Base-by-base conservation (phyloP, 768 basidiomycete species). In the Ramaria rubella region DNA sequence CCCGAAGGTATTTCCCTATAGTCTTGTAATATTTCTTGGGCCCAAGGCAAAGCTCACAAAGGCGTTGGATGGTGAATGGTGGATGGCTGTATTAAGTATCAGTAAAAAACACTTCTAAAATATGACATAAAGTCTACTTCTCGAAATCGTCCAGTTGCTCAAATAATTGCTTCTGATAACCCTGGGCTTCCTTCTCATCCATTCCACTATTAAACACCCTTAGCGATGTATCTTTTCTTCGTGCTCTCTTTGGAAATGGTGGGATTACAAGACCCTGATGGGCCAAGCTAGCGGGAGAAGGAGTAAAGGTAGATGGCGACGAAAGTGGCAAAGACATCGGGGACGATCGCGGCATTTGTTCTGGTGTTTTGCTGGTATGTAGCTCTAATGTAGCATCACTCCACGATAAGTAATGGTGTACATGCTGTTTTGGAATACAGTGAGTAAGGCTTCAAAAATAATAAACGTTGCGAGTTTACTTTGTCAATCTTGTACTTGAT, bases 31-130 rank as follows among this genome's bases (percentile, higher is more conserved):
- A 80, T 45, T 77, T 74, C 60, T 75, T 76, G 4, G 91, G 90
- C 40, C 77, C 69, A 12, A 87, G 62, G 61, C 85, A 83, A 24
- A 95, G 82, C 65, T 94, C 92, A 66, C 88, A 90, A 12, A 94
- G 73, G 43, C 92, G 83, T 69, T 95, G 93, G 54, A 94, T 87
- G 8, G 92, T 94, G 68, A 94, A 95, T 2, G 92, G 92, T 0
- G 87, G 78, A 50, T 78, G 78, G 17, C 82, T 73, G 53, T 43
- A 42, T 7, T 27, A 29, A 15, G 19, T 44, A 5, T 21, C 27
- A 64, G 53, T 62, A 29, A 51, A 56, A 46, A 50, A 23, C 17
- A 42, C 54, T 38, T 46, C 4, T 21, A 49, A 26, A 15, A 42
- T 2, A 26, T 51, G 21, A 33, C n/a, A 15, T 30, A 12, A 15